Evolutionary conservation across 2,329 filamentous ascomycete genomes (phyloP), one percentile per base, ranked within the genome.

Genomic region (Ascosphaera acerosa): DNA sequence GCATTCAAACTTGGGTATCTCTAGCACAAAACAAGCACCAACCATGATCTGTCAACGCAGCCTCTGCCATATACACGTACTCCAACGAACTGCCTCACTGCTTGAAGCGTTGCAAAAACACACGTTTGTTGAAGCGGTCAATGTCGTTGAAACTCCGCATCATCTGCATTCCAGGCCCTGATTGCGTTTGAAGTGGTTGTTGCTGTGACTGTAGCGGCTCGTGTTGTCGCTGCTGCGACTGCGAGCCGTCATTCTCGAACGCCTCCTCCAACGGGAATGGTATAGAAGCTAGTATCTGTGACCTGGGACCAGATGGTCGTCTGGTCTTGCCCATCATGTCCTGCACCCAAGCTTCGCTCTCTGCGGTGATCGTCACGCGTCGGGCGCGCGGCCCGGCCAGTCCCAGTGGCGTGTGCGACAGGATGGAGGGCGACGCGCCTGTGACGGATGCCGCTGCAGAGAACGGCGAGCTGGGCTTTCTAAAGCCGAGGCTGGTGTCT

Each of bases 311-410:
- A 4, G 49, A 47, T 10, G 49, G 49, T 22, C 46, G 44, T 26
- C 55, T 44, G 4, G 55, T 54, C 40, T 57, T 52, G 20, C 52
- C 51, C 16, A 58, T 45, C 14, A 58, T 51, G 32, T 52, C 51
- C 39, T 56, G 52, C 6, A 58, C 54, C 55, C 55, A 59, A 1
- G 54, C 53, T 37, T 58, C 54, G 35, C 54, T 54, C 30, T 56
- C 51, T 3, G 53, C 51, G 15, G 45, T 55, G 40, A 55, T 55
- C 4, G 52, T 51, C 17, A 50, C 43, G 17, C 46, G 47, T 34
- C 53, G 46, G 14, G 44, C 48, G 20, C 45, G 47, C 15, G 48
- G 52, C 1, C 55, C 55, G 9, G 55, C 55, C 16, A 55, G 50
- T 16, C 55, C 55, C 4, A 59, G 46, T 4, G 55, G 55, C 0